These are phyloP conservation scores for Starmerella riodocensis DNA, from an alignment of 805 yeast genomes.

Conservation along the genomic window DNA sequence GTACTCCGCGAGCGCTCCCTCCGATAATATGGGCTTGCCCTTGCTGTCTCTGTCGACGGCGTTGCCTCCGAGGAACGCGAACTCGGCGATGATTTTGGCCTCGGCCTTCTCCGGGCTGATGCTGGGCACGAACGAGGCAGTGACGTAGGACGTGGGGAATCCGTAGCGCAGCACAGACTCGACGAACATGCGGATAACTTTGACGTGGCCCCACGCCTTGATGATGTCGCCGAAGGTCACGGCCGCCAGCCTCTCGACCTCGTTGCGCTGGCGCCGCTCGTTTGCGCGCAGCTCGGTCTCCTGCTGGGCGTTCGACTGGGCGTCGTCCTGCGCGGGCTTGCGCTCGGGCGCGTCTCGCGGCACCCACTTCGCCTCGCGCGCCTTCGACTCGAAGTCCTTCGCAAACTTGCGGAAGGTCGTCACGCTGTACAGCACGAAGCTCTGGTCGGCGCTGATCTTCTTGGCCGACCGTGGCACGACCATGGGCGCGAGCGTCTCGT, in stretches of 20 bases:
- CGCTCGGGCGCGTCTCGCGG: slow-evolving; percentile 51
- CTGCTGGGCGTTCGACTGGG: slow-evolving; percentile 24
- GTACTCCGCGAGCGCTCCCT: slow-evolving; percentile 70
- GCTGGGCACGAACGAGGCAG: slow-evolving; percentile 35
- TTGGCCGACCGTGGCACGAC: slow-evolving; percentile 88
- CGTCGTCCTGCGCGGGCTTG: neutral
- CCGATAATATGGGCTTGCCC: slow-evolving; percentile 49
- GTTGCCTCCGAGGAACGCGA: slow-evolving; percentile 83
- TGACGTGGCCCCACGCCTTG: slow-evolving; percentile 80
- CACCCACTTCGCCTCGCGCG: slow-evolving; percentile 77
- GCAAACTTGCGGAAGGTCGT: slow-evolving; percentile 75
- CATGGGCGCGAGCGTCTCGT: slow-evolving; percentile 65
- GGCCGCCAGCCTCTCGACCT: slow-evolving; percentile 66
- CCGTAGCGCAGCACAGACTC: slow-evolving; percentile 94
- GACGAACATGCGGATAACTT: slow-evolving; percentile 73
- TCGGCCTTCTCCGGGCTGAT: slow-evolving; percentile 45
- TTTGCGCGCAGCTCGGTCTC: slow-evolving; percentile 59
- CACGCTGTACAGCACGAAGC: slow-evolving; percentile 59
- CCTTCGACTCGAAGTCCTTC: slow-evolving; percentile 50
- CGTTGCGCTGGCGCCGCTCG: slow-evolving; percentile 58
- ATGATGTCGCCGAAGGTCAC: slow-evolving; percentile 84
- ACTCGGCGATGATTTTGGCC: slow-evolving; percentile 55
- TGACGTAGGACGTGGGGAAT: slow-evolving; percentile 79
- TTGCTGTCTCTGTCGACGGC: slow-evolving; percentile 59
- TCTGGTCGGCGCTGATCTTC: slow-evolving; percentile 56